Evolutionary conservation across 2,329 filamentous ascomycete genomes (phyloP).

Genomic region (Xylariaceae sp.): DNA sequence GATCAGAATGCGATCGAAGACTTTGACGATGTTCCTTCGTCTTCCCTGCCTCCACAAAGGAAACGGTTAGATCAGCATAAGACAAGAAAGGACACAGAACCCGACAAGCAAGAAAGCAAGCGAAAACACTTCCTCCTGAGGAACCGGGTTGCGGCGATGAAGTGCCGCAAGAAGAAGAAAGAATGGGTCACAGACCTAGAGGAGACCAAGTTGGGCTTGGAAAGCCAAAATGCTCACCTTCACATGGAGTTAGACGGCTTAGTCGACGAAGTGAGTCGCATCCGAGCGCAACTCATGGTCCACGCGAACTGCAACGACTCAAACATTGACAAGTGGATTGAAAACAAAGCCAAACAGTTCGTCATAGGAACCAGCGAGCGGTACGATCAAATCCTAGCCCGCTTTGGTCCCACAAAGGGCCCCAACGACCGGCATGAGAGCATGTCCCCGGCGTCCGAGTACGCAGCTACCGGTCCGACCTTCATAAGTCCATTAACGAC

Average conservation of each 20-base stretch:
- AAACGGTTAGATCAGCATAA: conserved; percentile 33
- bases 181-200: conserved; percentile 58
- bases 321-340: conserved; percentile 60
- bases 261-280: conserved; percentile 50
- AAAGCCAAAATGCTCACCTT: conserved; percentile 50
- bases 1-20: conserved; percentile 11
- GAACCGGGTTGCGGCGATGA: conserved; percentile 75
- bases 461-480: conserved; percentile 6
- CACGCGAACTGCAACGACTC: conserved; percentile 59
- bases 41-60: conserved; percentile 32
- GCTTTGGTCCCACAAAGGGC: conserved; percentile 21
- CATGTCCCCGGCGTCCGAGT: conserved; percentile 19
- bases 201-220: conserved; percentile 51
- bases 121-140: conserved; percentile 68
- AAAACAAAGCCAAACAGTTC: conserved; percentile 57
- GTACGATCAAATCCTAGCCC: conserved; percentile 39
- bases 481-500: conserved; percentile 23
- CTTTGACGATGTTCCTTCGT: conserved; percentile 15
- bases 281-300: conserved; percentile 58
- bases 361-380: conserved; percentile 46
- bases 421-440: conserved; percentile 17
- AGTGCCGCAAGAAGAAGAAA: conserved; percentile 73
- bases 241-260: conserved; percentile 51
- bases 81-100: conserved; percentile 26
- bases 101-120: conserved; percentile 48